Base-by-base conservation (phyloP, 108 stramenopile genomes). In the Parietichytrium sp. region DNA sequence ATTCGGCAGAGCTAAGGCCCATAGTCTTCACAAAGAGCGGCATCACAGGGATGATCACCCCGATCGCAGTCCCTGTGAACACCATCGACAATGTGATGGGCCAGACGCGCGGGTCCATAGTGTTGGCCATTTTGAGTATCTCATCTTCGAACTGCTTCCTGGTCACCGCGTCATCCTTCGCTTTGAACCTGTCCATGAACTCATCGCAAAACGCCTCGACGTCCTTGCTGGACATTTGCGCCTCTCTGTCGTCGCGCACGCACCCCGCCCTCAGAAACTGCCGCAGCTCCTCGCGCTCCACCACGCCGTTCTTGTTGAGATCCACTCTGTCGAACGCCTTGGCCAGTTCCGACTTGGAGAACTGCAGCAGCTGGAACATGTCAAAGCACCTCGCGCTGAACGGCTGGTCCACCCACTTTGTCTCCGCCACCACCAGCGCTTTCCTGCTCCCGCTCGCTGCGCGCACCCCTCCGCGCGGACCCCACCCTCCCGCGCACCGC, bases 1-100 rank as follows among this genome's bases (percentile, higher is more conserved):
- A 95, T 54, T 93, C 87, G 4, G 89, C 86, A 7, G 92, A 81
- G 10, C 90, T 84, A 36, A 95, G 54, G 15, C 90, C 86, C n/a
- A 95, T 48, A 55, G 90, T 89, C 30, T 90, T 80, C 7, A 93
- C 92, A 3, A 95, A 87, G 85, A 92, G 92, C 15, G 83, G 83
- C 91, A 93, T 93, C 47, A 91, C 87, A 12, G 93, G 94, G 3
- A 89, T 91, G 0, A 92, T 85, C 45, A 93, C 86, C 3, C 94
- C 94, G 2, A 95, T 92, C 54, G 89, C 89, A 1, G 89, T 84
- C 3, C 95, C 95, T 2, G 93, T 92, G 50, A 94, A 84, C 1
- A 95, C 83, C 93, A 95, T 94, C 54, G 92, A 91, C 12, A 87
- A 47, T 0, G 92, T 87, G 48, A 95, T 81, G 18, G 95, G 95